Base-by-base conservation (phyloP, 306 rosid species). In the Mimosa pudica region DNA sequence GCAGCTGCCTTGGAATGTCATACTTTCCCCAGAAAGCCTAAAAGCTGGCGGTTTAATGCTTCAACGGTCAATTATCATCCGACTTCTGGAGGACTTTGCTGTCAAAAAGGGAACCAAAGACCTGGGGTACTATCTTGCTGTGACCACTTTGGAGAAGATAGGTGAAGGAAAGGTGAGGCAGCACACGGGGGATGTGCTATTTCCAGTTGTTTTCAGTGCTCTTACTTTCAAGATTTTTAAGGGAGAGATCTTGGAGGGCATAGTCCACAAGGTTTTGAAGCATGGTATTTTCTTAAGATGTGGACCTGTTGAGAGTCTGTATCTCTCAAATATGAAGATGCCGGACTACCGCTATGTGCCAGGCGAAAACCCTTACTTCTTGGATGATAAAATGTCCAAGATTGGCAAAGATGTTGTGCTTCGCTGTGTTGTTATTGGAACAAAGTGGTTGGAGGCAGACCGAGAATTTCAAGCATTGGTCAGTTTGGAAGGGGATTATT, bases 401-500 rank as follows among this genome's bases (percentile, higher is more conserved):
- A 89, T 95, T 38, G 96, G 84, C 30, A 91, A 91, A 67, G 96
- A 86, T 24, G 90, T 74, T 4, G 42, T 42, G 0, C 86, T 95
- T 24, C 94, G 98, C 71, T 83, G 84, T 80, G 84, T 90, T 4
- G 99, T 93, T 78, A 85, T 93, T 0, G 99, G 98, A 5, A 91
- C 97, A 0, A 95, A 88, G 91, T 93, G 96, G 99, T 84, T 93
- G 20, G 97, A 95, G 65, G 98, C 96, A 4, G 92, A 93, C 20
- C 85, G 98, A 87, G 94, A 95, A 32, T 92, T 90, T 63, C 99
- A 91, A 81, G 98, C 97, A 1, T 70, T 95, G 92, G 99, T 93
- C 16, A 86, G 96, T 82, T 45, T 95, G 86, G 92, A 91, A 64
- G 98, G 93, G 6, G 91, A 95, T 82, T 88, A 91, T 85, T 87